Evolutionary conservation across 2,329 filamentous ascomycete species (phyloP), one percentile per base, ranked within the genome.

Genomic region (Rhinocladiella similis): DNA sequence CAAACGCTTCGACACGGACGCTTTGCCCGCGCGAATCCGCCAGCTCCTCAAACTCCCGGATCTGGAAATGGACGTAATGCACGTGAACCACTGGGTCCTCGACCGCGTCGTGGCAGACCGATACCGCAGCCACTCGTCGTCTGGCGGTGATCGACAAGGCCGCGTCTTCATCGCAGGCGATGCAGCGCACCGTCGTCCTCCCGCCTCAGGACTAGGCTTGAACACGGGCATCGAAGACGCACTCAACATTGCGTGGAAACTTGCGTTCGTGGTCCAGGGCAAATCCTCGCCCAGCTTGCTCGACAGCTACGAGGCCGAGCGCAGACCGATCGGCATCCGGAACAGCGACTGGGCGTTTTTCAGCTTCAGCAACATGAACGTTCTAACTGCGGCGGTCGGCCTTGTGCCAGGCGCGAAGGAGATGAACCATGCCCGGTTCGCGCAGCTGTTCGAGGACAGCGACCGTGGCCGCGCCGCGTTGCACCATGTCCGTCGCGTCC

Each of bases 151-250:
- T 7, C 4, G 22, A 25, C 63, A 55, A 20, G 68, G 66, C 0
- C 65, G 69, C 5, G 61, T 74, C 25, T 73, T 74, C 52, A 61
- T 70, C 7, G 66, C 65, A 5, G 82, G 82, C 13, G 83, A 85
- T 54, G 80, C 82, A 3, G 80, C 79, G 1, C 82, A 85, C 56
- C 80, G 80, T 14, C 80, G 83, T 57, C 80, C 73, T 33, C 80
- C 80, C 0, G 75, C 77, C 0, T 82, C 80, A 1, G 82, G 80
- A 0, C 81, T 83, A 62, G 82, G 82, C 1, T 80, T 84, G 78
- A 83, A 84, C 63, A 79, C 79, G 0, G 80, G 81, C 0, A 74
- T 84, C 20, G 77, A 79, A 18, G 81, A 83, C 53, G 75, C 79
- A 1, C 70, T 78, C 22, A 83, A 83, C 54, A 70, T 84, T 0